Percentiles rank a stretch among this genome's conserved stretches.
phyloP scores from a whole-genome alignment of 179 eudicot genomes.

The Amaranthus tricolor region DNA sequence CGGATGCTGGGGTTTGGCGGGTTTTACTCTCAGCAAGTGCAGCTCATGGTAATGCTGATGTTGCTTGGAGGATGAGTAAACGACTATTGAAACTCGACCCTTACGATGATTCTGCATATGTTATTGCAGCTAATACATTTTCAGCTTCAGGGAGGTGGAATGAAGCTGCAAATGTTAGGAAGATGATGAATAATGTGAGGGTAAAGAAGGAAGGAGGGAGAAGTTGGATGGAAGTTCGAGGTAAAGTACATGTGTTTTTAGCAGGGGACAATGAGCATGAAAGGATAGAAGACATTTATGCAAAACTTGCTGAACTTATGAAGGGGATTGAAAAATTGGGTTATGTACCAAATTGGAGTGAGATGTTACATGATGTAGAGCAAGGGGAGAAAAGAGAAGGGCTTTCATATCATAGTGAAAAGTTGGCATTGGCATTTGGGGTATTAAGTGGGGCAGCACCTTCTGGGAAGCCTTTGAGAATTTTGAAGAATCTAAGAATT shows the following conservation, averaged over 20 bases:
- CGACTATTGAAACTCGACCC: constrained; percentile 48
- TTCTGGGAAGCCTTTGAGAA: constrained; percentile 59
- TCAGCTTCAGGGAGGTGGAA: constrained; percentile 48
- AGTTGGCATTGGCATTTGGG: constrained; percentile 64
- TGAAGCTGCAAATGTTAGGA: constrained; percentile 50
- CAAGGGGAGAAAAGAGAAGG: constrained; percentile 54
- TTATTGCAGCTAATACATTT: constrained; percentile 53
- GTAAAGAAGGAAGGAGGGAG: constrained; percentile 58
- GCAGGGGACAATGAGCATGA: constrained; percentile 52
- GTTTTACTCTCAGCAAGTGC: constrained; percentile 51
- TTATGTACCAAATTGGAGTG: constrained; percentile 47
- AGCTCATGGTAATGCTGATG: constrained; percentile 37
- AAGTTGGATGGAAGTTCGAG: constrained; percentile 68
- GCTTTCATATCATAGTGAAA: constrained; percentile 60
- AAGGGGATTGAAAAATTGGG: constrained; percentile 48
- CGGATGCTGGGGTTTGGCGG: constrained; percentile 69
- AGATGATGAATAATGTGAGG: constrained; percentile 49
- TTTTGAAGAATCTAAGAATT: constrained; percentile 58
- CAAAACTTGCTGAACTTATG: constrained; percentile 48
- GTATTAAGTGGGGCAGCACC: constrained; percentile 49
- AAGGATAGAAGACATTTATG: constrained; percentile 41
- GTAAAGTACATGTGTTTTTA: constrained; percentile 49
- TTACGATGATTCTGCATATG: constrained; percentile 64
- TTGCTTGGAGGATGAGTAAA: constrained; percentile 50
- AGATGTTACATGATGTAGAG: constrained; percentile 46